phyloP scores from a whole-genome alignment of 495 filamentous ascomycete species.

The Haplographium delicatum region DNA sequence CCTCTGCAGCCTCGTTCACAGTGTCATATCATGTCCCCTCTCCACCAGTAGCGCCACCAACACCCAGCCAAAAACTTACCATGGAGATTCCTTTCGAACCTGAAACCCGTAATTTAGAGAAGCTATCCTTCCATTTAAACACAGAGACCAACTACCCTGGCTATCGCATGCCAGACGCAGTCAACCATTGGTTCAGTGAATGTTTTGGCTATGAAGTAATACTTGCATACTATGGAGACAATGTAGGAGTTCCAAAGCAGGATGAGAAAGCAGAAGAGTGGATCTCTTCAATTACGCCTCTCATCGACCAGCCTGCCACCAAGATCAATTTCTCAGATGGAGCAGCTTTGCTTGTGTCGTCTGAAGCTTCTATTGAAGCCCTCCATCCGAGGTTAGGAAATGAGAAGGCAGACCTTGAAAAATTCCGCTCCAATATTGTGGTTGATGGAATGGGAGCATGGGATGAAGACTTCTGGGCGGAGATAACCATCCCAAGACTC shows the following conservation, averaged over 20 bases:
- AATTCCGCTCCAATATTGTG: conserved; percentile 84
- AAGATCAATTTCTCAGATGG: conserved; percentile 70
- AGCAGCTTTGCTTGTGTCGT: conserved; percentile 68
- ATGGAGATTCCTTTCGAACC: conserved; percentile 60
- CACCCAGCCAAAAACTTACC: neutral
- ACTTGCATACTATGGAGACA: conserved; percentile 62
- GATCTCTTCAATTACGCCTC: conserved; percentile 1
- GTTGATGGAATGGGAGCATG: conserved; percentile 57
- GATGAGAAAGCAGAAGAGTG: conserved; percentile 3
- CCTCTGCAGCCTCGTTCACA: conserved; percentile 36
- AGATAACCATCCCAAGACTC: conserved; percentile 25
- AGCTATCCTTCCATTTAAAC: conserved; percentile 55
- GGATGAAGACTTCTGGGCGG: conserved; percentile 86
- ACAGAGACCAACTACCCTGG: conserved; percentile 49
- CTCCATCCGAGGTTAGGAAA: conserved; percentile 52
- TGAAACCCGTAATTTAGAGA: conserved; percentile 39
- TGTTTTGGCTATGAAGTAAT: conserved; percentile 62
- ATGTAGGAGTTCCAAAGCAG: neutral
- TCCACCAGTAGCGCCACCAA: conserved; percentile 3
- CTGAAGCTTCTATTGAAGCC: conserved; percentile 60
- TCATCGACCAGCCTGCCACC: conserved; percentile 2
- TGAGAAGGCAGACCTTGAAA: conserved; percentile 60
- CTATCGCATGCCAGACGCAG: conserved; percentile 59
- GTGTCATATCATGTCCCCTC: conserved; percentile 49
- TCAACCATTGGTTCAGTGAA: conserved; percentile 69